Evolutionary conservation across 768 basidiomycete genomes (phyloP), one percentile per base, ranked within the genome.

Genomic region (Collybiopsis confluens): DNA sequence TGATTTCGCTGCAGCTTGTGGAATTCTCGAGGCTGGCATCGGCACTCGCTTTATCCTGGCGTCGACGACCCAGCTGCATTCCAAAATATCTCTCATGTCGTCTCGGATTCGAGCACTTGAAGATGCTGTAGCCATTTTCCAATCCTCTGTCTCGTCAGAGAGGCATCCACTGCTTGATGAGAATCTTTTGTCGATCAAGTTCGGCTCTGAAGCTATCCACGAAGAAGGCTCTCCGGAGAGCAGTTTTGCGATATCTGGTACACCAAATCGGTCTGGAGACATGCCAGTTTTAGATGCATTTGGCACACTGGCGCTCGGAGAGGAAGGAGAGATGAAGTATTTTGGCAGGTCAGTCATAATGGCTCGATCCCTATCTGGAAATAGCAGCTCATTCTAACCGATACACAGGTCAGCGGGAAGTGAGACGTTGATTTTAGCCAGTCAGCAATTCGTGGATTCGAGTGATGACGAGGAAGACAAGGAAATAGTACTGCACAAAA

Each of bases 101-200:
- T 75, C 80, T 60, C 78, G 85, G 16, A 86, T 88, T 44, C 78
- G 83, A 28, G 82, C 85, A 59, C 73, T 87, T 0, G 86, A 86
- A 64, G 85, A 87, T 54, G 83, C 82, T 0, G 68, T 88, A 9
- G 81, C 83, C 3, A 78, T 82, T 27, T 72, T 85, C 6, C 84
- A 86, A 55, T 70, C 79, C 2, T 74, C 77, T 8, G 70, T 80
- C 4, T 83, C 83, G 1, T 71, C 74, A 45, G 77, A 83, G 38
- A 68, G 79, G 7, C 86, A 88, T 61, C 81, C 85, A 2, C 68
- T 88, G 1, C 71, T 87, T 2, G 64, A 67, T 13, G 80, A 81
- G 20, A 78, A 81, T 10, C 65, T 82, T 9, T 63, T 85, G 13
- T 75, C 73, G 52, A 66, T 84, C 59, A 84, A 85, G 61, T 80